Evolutionary conservation across 2,329 filamentous ascomycete species (phyloP).

Genomic region (Cercospora citrullina): DNA sequence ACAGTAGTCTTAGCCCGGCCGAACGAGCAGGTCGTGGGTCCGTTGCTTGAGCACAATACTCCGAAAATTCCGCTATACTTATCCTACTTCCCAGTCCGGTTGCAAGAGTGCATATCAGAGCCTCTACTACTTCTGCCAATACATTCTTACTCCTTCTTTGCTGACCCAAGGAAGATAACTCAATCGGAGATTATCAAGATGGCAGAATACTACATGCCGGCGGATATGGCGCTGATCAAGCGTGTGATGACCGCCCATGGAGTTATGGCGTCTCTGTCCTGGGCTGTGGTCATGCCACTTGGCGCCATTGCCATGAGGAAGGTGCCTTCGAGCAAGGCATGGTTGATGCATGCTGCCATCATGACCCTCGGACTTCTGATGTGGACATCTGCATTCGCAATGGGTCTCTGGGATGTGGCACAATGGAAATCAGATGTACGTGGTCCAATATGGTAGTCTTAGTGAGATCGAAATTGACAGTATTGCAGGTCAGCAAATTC

Average conservation of each 20-base stretch:
- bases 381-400: conserved; percentile 51
- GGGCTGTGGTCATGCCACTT: conserved; percentile 47
- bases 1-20: neutral
- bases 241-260: conserved; percentile 39
- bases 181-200: neutral
- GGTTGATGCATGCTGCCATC: conserved; percentile 47
- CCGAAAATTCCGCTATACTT: neutral
- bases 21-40: neutral
- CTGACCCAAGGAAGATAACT: neutral
- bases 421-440: conserved; percentile 27
- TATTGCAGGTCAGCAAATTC: conserved; percentile 31
- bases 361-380: conserved; percentile 52
- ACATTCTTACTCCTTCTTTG: neutral
- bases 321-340: conserved; percentile 45
- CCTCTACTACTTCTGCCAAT: neutral
- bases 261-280: conserved; percentile 46
- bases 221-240: neutral
- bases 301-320: conserved; percentile 48
- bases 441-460: neutral
- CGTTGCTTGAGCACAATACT: neutral
- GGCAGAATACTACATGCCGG: neutral
- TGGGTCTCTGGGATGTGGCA: conserved; percentile 51
- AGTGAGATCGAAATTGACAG: neutral
- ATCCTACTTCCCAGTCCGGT: neutral
- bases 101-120: neutral